Base-by-base conservation (phyloP, 192 early-diverging fungal genomes). In the Fimicolochytrium jonesii region DNA sequence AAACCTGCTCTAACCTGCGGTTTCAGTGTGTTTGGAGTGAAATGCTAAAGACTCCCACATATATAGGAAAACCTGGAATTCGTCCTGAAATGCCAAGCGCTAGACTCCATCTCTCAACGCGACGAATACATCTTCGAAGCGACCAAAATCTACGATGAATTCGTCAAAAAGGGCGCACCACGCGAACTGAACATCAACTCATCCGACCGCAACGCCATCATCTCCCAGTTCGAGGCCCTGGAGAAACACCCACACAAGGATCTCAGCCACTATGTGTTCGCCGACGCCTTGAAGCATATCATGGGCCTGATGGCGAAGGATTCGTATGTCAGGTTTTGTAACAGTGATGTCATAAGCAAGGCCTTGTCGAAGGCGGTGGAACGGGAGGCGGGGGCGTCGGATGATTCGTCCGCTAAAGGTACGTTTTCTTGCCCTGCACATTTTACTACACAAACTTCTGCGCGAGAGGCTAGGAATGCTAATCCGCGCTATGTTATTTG, bases 181-280 rank as follows among this genome's bases (percentile, higher is more conserved):
- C 67, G 68, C 5, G 75, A 77, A 50, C 56, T 77, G 18, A 76
- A 64, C 61, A 51, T 77, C 32, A 70, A 69, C 47, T 70, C 69
- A 13, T n/a, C 45, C 20, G 45, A 48, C 31, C 68, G 68, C 10
- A 47, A 34, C 20, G 53, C 51, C 30, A 50, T 62, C 60, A 64
- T 69, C 49, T 42, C 51, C 20, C 61, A 56, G 22, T 64, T 69
- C 54, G 68, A 69, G 22, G 43, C 51, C 6, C 17, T 49, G 35
- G 53, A 25, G 10, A 53, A 34, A 7, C 22, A 46, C n/a, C 20
- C n/a, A 6, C 26, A 25, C 2, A 31, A 54, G 47, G 26, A 17
- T 11, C 43, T 69, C 1, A 29, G 30, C 2, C 64, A 58, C 36
- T 44, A 64, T 37, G 48, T 52, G 18, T 69, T 63, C 31, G 46